Evolutionary conservation across 441 rosid species (phyloP).

Genomic region (Syzygium malaccense): DNA sequence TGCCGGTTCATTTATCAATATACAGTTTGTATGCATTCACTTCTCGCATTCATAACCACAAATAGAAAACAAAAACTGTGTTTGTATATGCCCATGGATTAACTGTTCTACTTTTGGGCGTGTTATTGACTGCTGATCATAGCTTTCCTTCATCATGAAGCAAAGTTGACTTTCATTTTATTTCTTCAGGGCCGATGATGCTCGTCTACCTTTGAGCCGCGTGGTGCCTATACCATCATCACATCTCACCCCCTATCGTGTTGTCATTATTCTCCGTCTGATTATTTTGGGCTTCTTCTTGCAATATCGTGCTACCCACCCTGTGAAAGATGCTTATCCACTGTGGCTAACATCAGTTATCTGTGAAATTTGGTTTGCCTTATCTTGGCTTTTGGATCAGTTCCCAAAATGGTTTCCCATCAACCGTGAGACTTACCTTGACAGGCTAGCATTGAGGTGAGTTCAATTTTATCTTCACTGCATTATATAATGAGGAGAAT

Average conservation of each 20-base stretch:
- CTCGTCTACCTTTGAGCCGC: conserved; percentile 90
- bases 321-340: conserved; percentile 88
- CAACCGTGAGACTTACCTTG: conserved; percentile 58
- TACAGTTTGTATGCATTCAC: neutral
- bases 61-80: neutral
- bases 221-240: conserved; percentile 77
- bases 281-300: conserved; percentile 95
- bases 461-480: conserved; percentile 1
- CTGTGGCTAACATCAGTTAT: conserved; percentile 79
- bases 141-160: neutral
- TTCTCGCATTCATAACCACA: neutral
- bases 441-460: conserved; percentile 85
- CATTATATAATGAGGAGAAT: conserved; percentile 62
- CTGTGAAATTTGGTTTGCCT: conserved; percentile 92
- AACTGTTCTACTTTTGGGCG: neutral
- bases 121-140: neutral
- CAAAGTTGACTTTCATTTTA: neutral
- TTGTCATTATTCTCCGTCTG: conserved; percentile 88
- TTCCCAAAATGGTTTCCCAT: conserved; percentile 90
- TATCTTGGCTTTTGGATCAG: conserved; percentile 89
- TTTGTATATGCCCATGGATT: neutral
- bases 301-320: conserved; percentile 92
- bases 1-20: neutral
- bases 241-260: conserved; percentile 86
- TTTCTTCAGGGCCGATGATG: conserved; percentile 76